These are phyloP conservation scores for Hibiscus trionum DNA, from an alignment of 345 rosid species.

Conservation along the genomic window DNA sequence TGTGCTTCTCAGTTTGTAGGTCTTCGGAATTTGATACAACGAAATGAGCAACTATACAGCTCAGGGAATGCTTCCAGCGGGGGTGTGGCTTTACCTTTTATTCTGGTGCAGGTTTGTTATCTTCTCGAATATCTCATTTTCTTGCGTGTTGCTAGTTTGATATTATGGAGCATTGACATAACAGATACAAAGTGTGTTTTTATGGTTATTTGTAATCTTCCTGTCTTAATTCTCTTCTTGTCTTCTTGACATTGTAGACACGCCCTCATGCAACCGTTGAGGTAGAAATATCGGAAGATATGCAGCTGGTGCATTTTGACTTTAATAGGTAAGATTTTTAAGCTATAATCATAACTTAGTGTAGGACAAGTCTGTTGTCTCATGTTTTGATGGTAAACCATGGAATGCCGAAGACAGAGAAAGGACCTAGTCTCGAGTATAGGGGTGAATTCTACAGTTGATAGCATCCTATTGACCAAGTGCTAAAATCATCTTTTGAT, in stretches of 20 bases:
- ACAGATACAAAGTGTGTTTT: neutral
- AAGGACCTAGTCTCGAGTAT: neutral
- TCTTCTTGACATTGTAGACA: constrained; percentile 41
- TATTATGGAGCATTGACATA: neutral
- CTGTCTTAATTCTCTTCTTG: neutral
- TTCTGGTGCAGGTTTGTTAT: constrained; percentile 83
- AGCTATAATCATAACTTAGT: neutral
- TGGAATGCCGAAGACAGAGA: neutral
- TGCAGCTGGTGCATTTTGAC: constrained; percentile 99
- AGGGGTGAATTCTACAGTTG: neutral
- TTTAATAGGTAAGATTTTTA: constrained; percentile 62
- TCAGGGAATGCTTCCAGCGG: constrained; percentile 77
- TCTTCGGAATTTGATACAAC: constrained; percentile 72
- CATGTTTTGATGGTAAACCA: neutral
- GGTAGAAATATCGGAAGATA: constrained; percentile 99
- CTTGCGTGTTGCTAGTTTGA: neutral
- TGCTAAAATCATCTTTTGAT: neutral
- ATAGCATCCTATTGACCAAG: neutral
- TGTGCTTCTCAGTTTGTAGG: constrained; percentile 55
- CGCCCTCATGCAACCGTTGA: constrained; percentile 99
- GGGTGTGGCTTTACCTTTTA: constrained; percentile 93
- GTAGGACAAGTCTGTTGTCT: neutral
- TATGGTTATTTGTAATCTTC: neutral
- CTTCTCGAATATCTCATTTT: neutral
- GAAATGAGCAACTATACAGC: constrained; percentile 76